Evolutionary conservation across 208 protist genomes (phyloP).

Genomic region (Wallacemonas collosoma): DNA sequence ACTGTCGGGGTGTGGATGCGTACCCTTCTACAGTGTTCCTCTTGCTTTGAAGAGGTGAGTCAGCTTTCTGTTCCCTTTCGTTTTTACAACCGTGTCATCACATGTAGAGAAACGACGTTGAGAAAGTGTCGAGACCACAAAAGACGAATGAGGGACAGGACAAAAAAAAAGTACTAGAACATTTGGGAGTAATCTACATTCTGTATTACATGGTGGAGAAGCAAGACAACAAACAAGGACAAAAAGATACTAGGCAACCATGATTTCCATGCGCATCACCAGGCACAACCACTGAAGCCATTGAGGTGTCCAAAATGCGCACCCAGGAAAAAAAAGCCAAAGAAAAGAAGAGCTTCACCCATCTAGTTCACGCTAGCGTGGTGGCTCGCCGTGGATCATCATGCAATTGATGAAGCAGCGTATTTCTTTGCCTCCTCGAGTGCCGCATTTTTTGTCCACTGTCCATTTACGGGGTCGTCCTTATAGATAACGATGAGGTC

Average conservation of each 20-base stretch:
- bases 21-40: too few relatives aligned
- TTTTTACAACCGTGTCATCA: too few relatives aligned
- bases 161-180: conserved; percentile 7
- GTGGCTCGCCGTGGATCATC: background rate
- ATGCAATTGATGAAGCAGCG: conserved; percentile 12
- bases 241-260: background rate
- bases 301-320: too few relatives aligned
- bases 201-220: conserved; percentile 3
- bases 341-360: conserved; percentile 8
- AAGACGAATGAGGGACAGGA: background rate
- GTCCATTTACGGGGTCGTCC: conserved; percentile 74
- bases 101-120: background rate
- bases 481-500: conserved; percentile 90
- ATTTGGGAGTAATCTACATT: conserved; percentile 3
- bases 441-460: conserved; percentile 78
- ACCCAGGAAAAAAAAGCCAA: background rate
- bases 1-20: too few relatives aligned
- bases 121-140: background rate
- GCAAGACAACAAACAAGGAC: background rate
- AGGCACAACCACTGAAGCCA: background rate
- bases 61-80: too few relatives aligned
- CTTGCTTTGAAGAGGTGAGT: too few relatives aligned
- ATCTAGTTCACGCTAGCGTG: background rate
- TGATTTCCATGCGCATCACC: background rate
- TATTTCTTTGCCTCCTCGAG: conserved; percentile 71